These are phyloP conservation scores for Claviceps fusiformis DNA, from an alignment of 2,329 filamentous ascomycete genomes.

Conservation along the genomic window DNA sequence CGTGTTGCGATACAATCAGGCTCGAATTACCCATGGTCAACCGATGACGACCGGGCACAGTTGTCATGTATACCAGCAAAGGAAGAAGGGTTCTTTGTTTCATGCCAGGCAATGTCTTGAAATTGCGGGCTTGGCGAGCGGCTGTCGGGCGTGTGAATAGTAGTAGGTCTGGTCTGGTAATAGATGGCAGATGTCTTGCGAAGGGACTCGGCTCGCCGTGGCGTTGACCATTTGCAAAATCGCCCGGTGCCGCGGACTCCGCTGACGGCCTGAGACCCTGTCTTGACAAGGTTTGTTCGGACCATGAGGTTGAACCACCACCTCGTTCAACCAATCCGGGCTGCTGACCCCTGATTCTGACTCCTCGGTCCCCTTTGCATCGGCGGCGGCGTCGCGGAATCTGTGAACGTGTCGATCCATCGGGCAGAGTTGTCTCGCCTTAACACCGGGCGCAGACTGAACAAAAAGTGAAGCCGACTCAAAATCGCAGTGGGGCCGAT, in stretches of 20 bases:
- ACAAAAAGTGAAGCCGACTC: too few relatives aligned
- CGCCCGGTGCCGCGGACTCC: neutral
- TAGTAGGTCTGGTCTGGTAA: neutral
- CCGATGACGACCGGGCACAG: neutral
- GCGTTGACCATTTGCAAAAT: constrained; percentile 1
- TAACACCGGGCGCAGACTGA: too few relatives aligned
- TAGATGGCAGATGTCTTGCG: too few relatives aligned
- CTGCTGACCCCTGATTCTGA: too few relatives aligned
- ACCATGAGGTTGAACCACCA: too few relatives aligned
- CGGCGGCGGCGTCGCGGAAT: neutral
- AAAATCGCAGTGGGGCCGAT: too few relatives aligned
- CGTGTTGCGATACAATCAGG: too few relatives aligned
- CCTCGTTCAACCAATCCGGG: neutral
- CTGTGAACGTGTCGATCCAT: neutral
- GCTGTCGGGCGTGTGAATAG: neutral
- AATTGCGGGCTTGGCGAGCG: neutral
- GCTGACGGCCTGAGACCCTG: neutral
- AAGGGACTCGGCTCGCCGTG: neutral
- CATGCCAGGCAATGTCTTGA: neutral
- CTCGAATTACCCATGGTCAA: neutral
- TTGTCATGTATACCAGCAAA: neutral
- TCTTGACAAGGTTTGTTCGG: neutral
- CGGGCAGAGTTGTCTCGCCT: neutral
- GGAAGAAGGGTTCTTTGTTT: neutral
- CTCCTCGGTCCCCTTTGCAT: neutral